Conservation (phyloP, 2,329 filamentous ascomycete species). For the Penicillium sp. region DNA sequence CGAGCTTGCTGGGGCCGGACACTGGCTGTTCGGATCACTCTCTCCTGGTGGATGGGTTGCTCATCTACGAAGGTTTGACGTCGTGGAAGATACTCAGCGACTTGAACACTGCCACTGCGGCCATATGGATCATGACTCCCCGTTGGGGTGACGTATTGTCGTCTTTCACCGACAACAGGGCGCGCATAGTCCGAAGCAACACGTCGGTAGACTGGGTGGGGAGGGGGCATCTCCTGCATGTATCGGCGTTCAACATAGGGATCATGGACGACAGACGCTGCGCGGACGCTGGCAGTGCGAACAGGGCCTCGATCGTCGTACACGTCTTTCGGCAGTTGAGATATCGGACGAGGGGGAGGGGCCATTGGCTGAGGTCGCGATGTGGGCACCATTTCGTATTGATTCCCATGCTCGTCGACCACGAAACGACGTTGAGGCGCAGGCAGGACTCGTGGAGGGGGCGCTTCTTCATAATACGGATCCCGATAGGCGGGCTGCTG, state of each 20-base stretch:
- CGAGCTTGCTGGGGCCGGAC: constrained; percentile 53
- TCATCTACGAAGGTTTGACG: constrained; percentile 59
- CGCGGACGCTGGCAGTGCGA: constrained; percentile 37
- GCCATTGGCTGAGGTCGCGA: constrained; percentile 35
- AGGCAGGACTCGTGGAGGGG: constrained; percentile 49
- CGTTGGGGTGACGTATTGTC: constrained; percentile 31
- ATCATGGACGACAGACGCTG: constrained; percentile 44
- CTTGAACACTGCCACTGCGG: constrained; percentile 41
- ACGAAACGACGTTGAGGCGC: constrained; percentile 66
- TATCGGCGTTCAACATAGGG: constrained; percentile 42
- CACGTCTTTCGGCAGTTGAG: constrained; percentile 33
- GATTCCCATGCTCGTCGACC: constrained; percentile 77
- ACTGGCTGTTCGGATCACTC: constrained; percentile 56
- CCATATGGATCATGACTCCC: constrained; percentile 36
- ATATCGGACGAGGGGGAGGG: constrained; percentile 33
- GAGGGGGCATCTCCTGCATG: constrained; percentile 46
- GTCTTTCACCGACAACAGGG: constrained; percentile 30
- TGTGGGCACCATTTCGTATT: constrained; percentile 60
- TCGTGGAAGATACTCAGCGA: constrained; percentile 41
- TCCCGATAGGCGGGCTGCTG: constrained; percentile 38
- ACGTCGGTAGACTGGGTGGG: constrained; percentile 41
- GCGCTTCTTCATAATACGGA: constrained; percentile 42
- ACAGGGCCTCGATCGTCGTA: constrained; percentile 34
- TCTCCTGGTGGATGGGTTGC: constrained; percentile 58
- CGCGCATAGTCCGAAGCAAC: constrained; percentile 37